Base-by-base conservation (phyloP, 1,139 yeast genomes). In the Protomyces arabidopsidicola region DNA sequence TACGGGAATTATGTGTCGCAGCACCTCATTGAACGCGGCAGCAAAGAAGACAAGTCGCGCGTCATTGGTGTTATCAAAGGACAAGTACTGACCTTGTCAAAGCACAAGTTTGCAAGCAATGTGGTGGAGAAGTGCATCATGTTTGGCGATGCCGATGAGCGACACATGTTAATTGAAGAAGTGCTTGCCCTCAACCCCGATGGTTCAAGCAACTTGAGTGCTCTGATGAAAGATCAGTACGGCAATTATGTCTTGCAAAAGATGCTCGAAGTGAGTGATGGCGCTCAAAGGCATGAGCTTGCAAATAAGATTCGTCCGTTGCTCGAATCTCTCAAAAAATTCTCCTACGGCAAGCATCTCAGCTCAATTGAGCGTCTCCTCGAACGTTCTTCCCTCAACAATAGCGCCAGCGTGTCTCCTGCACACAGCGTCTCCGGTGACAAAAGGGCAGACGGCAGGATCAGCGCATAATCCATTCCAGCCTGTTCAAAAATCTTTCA, bases 1-100 rank as follows among this genome's bases (percentile, higher is more conserved):
- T 95, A 90, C 75, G 98, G 98, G 65, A 95, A 95, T 77, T 95
- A 95, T 73, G 98, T 95, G 42, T 89, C 93, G 74, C 98, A 95
- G 75, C 97, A 93, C 73, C 88, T 93, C 61, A 82, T 95, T 68
- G 96, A 91, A 74, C 84, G 88, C 66, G 95, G 96, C 10, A 80
- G 81, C 35, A 75, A 78, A 1, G 77, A 76, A 35, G 86, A 85
- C 67, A 80, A 84, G 54, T 79, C 77, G 59, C 72, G 72, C 59
- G 81, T 87, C 54, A 77, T 85, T 61, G 77, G 75, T 27, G 77
- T 80, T 36, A 84, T 84, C 14, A 71, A 77, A 34, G 78, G 79
- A 35, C 84, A 88, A 39, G 85, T 93, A 59, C 88, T 93, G 42
- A 84, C 82, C 61, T 87, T 90, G 68, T 89, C 97, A 16, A 87